Evolutionary conservation across 805 yeast genomes (phyloP).

Genomic region (Candida rishiriensis): DNA sequence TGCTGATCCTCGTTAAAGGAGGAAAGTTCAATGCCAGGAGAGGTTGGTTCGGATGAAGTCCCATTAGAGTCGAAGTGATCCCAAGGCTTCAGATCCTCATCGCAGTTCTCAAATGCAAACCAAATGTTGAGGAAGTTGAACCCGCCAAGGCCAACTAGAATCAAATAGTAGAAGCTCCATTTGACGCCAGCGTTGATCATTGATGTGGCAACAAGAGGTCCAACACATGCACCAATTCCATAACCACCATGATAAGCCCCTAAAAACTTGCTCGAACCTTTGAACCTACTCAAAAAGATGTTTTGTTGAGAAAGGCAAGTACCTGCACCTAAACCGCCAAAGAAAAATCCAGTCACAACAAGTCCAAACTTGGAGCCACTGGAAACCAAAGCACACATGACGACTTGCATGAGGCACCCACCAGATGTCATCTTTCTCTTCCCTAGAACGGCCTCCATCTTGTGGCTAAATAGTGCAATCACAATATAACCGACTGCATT

Average conservation of each 20-base stretch:
- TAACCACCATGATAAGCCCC: slow-evolving; percentile 65
- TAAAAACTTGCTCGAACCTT: slow-evolving; percentile 51
- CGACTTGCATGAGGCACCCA: slow-evolving; percentile 34
- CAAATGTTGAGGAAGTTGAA: slow-evolving; percentile 32
- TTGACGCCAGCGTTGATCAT: slow-evolving; percentile 43
- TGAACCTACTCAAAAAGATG: slow-evolving; percentile 45
- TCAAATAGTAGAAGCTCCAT: slow-evolving; percentile 54
- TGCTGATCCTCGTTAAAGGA: slow-evolving; percentile 9
- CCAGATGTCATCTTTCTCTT: slow-evolving; percentile 34
- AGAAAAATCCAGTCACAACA: slow-evolving; percentile 45
- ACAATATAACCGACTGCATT: slow-evolving; percentile 52
- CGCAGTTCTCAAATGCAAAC: slow-evolving; percentile 45
- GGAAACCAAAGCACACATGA: slow-evolving; percentile 43
- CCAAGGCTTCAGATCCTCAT: slow-evolving; percentile 39
- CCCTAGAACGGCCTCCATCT: slow-evolving; percentile 38
- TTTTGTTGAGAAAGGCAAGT: slow-evolving; percentile 46
- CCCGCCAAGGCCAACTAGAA: slow-evolving; percentile 39
- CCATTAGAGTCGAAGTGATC: slow-evolving; percentile 25
- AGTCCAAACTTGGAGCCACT: slow-evolving; percentile 47
- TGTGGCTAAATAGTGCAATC: slow-evolving; percentile 46
- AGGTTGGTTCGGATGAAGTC: neutral
- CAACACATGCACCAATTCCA: slow-evolving; percentile 67
- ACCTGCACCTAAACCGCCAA: slow-evolving; percentile 58
- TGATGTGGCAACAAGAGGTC: slow-evolving; percentile 61
- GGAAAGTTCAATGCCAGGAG: neutral